Evolutionary conservation across 2,329 filamentous ascomycete species (phyloP), one percentile per base, ranked within the genome.

Genomic region (Fusarium sublunatum): DNA sequence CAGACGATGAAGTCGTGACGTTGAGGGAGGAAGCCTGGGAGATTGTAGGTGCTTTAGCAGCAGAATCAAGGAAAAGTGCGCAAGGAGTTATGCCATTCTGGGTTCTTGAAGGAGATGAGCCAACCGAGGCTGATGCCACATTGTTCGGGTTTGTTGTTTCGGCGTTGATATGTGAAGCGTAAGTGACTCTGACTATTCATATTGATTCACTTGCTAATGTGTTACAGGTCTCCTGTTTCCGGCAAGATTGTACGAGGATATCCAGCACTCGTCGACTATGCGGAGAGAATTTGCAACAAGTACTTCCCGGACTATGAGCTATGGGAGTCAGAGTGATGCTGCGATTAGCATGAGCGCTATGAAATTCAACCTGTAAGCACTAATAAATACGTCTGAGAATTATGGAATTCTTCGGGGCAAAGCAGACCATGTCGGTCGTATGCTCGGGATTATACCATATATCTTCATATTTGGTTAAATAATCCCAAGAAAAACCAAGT

Each of bases 231-330:
- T 3, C 86, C 85, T 0, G 77, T 77, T 12, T 82, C 81, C 5
- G 76, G 73, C 49, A 68, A 73, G 25, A 70, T 83, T 2, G 71
- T 88, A 5, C 77, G 73, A 54, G 70, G 72, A 3, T 82, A 82
- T 58, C 82, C 84, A 1, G 74, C 75, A 0, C 53, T 88, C 10
- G 35, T 84, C 9, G 83, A 87, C 3, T 89, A 88, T 72, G 85
- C 83, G 4, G 67, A 68, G 34, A 78, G 82, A 53, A 86, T 89
- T 38, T 85, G 88, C 67, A 73, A 79, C 42, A 56, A 60, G 5
- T 87, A 85, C 65, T 89, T 89, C 63, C 78, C 83, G 0, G 85
- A 89, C 32, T 88, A 88, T 65, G 75, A 81, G 55, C 68, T 69
- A 28, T 78, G 78, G 75, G 51, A 70, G 24, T 54, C 42, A 64